Percentiles rank a stretch among this genome's conserved stretches.
phyloP scores from a whole-genome alignment of 495 filamentous ascomycete species.

The Annulohypoxylon moriforme region DNA sequence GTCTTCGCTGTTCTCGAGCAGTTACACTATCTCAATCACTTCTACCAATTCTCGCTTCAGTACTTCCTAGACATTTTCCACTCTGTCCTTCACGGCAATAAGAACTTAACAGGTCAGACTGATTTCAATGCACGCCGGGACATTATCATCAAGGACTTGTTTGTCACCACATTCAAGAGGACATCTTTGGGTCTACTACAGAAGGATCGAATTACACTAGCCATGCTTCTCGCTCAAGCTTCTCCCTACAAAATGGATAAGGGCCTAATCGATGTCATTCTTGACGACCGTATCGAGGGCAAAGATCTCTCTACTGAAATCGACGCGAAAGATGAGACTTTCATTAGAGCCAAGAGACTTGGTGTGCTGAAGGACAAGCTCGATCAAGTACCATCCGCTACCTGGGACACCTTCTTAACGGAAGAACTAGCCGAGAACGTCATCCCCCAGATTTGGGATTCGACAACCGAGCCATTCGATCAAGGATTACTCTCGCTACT shows the following conservation, averaged over 20 bases:
- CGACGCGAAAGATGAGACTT: conserved; percentile 73
- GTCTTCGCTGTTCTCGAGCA: conserved; percentile 97
- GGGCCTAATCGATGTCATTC: conserved; percentile 81
- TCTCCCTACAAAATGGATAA: conserved; percentile 95
- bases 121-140: conserved; percentile 82
- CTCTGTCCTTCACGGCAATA: conserved; percentile 85
- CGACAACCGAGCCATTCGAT: conserved; percentile 71
- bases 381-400: conserved; percentile 64
- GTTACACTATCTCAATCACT: conserved; percentile 97
- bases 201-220: conserved; percentile 91
- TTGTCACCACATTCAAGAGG: conserved; percentile 89
- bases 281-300: conserved; percentile 81
- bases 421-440: conserved; percentile 90
- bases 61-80: conserved; percentile 99
- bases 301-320: conserved; percentile 78
- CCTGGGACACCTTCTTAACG: conserved; percentile 82
- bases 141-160: conserved; percentile 88
- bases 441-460: conserved; percentile 83
- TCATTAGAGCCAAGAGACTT: conserved; percentile 73
- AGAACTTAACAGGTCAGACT: conserved; percentile 74
- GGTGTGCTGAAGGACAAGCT: conserved; percentile 79
- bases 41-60: conserved; percentile 98
- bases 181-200: conserved; percentile 93
- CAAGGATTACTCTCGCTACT: conserved; percentile 85
- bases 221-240: conserved; percentile 95